Evolutionary conservation across 2,329 filamentous ascomycete species (phyloP).

Genomic region (Lecanicillium sp.): DNA sequence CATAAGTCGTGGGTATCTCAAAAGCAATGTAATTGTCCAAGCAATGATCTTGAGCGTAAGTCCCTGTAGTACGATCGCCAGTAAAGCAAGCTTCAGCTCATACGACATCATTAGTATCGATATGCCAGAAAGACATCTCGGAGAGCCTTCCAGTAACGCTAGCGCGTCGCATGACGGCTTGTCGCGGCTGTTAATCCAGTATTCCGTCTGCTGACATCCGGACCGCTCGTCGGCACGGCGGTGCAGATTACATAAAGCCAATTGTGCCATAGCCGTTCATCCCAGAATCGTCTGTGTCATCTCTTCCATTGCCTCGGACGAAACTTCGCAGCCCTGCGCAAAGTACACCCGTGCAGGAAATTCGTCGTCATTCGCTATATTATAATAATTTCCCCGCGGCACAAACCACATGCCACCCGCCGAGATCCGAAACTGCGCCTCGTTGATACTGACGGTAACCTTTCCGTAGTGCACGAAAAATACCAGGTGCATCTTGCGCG

Average conservation of each 20-base stretch:
- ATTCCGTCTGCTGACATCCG: too few species aligned
- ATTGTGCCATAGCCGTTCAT: not conserved
- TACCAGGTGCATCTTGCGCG: slow-evolving; percentile 91
- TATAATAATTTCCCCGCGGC: slow-evolving; percentile 91
- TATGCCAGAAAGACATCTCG: too few species aligned
- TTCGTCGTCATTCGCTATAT: slow-evolving; percentile 75
- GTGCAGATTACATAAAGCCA: not conserved
- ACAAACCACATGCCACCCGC: slow-evolving; percentile 92
- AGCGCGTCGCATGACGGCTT: too few species aligned
- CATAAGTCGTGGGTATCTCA: too few species aligned
- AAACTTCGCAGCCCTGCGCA: slow-evolving; percentile 71
- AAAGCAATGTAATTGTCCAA: too few species aligned
- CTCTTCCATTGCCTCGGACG: slow-evolving; percentile 12
- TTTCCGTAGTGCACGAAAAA: slow-evolving; percentile 86
- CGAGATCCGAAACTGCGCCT: slow-evolving; percentile 72
- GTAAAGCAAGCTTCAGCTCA: too few species aligned
- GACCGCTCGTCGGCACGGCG: too few species aligned
- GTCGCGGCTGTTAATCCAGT: too few species aligned
- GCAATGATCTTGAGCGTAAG: too few species aligned
- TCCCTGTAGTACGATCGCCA: too few species aligned
- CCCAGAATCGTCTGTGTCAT: slow-evolving; percentile 10
- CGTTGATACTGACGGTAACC: slow-evolving; percentile 71
- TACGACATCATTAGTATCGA: too few species aligned
- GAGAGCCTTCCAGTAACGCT: too few species aligned
- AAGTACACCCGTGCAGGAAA: slow-evolving; percentile 79